phyloP scores from a whole-genome alignment of 1,284 basidiomycete genomes.

The Microbotryum lychnidis-dioicae region DNA sequence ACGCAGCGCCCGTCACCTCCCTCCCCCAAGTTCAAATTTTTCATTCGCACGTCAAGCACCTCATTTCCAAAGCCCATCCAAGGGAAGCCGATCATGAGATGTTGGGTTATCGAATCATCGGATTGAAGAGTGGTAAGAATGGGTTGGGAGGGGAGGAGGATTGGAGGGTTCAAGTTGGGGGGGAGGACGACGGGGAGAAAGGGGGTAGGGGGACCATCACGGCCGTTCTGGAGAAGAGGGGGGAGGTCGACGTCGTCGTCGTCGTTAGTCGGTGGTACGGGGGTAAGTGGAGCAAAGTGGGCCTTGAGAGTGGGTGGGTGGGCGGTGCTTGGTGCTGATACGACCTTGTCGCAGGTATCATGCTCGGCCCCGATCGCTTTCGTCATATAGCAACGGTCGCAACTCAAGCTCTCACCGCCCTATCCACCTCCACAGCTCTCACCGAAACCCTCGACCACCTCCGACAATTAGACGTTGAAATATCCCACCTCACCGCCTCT shows the following conservation, averaged over 20 bases:
- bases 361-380: slow-evolving; percentile 63
- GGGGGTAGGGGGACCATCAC: slow-evolving; percentile 58
- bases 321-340: slow-evolving; percentile 46
- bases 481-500: slow-evolving; percentile 44
- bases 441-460: slow-evolving; percentile 53
- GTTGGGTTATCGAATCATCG: slow-evolving; percentile 65
- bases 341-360: slow-evolving; percentile 50
- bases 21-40: slow-evolving; percentile 1
- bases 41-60: slow-evolving; percentile 11
- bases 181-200: slow-evolving; percentile 62
- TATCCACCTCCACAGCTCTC: slow-evolving; percentile 58
- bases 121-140: slow-evolving; percentile 55
- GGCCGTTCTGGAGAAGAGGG: slow-evolving; percentile 60
- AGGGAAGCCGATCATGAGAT: slow-evolving; percentile 56
- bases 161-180: slow-evolving; percentile 55
- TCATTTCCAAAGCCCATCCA: slow-evolving; percentile 8
- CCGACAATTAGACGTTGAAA: slow-evolving; percentile 53
- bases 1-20: slow-evolving; percentile 14
- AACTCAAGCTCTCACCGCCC: slow-evolving; percentile 58
- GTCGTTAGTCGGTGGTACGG: slow-evolving; percentile 62
- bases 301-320: no score
- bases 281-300: slow-evolving; percentile 32
- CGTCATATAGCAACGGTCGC: slow-evolving; percentile 66
- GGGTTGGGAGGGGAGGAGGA: slow-evolving; percentile 62
- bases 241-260: slow-evolving; percentile 55